Evolutionary conservation across 1,139 yeast species (phyloP), one percentile per base, ranked within the genome.

Genomic region (Pneumocystis sp.): DNA sequence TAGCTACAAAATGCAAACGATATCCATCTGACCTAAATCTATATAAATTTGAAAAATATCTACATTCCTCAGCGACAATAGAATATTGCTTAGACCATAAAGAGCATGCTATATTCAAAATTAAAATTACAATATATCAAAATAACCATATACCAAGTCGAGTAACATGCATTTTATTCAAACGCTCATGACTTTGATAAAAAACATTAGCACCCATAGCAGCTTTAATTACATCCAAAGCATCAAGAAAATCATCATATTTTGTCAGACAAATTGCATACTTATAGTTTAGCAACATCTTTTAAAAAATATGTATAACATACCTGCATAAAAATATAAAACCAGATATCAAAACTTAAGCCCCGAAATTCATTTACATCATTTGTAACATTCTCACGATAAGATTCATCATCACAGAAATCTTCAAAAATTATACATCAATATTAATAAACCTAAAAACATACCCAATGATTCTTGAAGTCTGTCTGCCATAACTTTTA

Each of bases 141-240:
- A 17, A 21, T 31, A 59, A 19, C 17, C 19, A 59, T 75, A 65
- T 85, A 82, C 3, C 89, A 50, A 50, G 57, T 3, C 57, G 57
- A 50, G 34, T 85, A 57, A 89, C 74, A 67, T 81, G 83, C 74
- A 89, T 81, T 57, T 83, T 76, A 37, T 83, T 80, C 57, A 82
- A 86, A 63, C 82, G 76, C 70, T 79, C 71, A 66, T 75, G 81
- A 69, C 86, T 84, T 69, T 84, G 88, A 50, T 80, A 79, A 73
- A 93, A 91, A 2, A 89, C 90, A 73, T 84, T 87, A 2, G 89
- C 88, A 64, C 83, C 83, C 72, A 81, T 83, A 0, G 96, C 96
- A 34, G 87, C 83, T 61, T 85, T 87, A 61, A 89, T 79, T 7
- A 89, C 82, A 66, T 85, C 82, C 63, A 81, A 78, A 0, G 96